These are phyloP conservation scores for Wickerhamomyces sp. DNA, from an alignment of 1,139 yeast species.

Conservation along the genomic window DNA sequence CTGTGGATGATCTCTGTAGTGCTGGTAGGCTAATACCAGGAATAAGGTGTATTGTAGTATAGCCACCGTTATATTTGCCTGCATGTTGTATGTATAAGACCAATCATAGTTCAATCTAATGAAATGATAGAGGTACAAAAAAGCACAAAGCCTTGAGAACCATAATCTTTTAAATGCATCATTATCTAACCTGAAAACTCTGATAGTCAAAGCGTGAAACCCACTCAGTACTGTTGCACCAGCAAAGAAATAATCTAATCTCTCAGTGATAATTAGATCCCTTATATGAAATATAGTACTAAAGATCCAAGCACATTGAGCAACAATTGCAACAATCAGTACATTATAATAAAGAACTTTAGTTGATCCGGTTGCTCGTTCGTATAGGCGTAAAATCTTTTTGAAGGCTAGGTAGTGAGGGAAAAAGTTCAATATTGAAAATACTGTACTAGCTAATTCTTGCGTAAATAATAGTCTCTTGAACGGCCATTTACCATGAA, in stretches of 20 bases:
- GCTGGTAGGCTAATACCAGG: slow-evolving; percentile 28
- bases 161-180: slow-evolving; percentile 28
- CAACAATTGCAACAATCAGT: slow-evolving; percentile 46
- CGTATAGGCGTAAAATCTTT: slow-evolving; percentile 28
- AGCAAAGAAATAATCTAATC: slow-evolving; percentile 88
- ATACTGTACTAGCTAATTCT: slow-evolving; percentile 77
- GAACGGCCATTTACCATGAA: slow-evolving; percentile 98
- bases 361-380: slow-evolving; percentile 16
- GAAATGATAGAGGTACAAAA: slow-evolving; percentile 60
- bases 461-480: slow-evolving; percentile 69
- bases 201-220: slow-evolving; percentile 58
- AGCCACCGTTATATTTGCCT: slow-evolving; percentile 79
- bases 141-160: slow-evolving; percentile 40
- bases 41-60: slow-evolving; percentile 56
- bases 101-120: slow-evolving; percentile 66
- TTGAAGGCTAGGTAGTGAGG: slow-evolving; percentile 66
- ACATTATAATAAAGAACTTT: slow-evolving; percentile 37
- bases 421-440: slow-evolving; percentile 72
- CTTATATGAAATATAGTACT: slow-evolving; percentile 86
- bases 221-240: slow-evolving; percentile 83
- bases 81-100: slow-evolving; percentile 94
- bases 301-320: slow-evolving; percentile 86
- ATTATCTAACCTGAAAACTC: slow-evolving; percentile 54
- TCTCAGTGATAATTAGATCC: slow-evolving; percentile 75
- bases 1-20: slow-evolving; percentile 22